Evolutionary conservation across 139 green algal genomes (phyloP).

Genomic region (Tetraselmis chui): DNA sequence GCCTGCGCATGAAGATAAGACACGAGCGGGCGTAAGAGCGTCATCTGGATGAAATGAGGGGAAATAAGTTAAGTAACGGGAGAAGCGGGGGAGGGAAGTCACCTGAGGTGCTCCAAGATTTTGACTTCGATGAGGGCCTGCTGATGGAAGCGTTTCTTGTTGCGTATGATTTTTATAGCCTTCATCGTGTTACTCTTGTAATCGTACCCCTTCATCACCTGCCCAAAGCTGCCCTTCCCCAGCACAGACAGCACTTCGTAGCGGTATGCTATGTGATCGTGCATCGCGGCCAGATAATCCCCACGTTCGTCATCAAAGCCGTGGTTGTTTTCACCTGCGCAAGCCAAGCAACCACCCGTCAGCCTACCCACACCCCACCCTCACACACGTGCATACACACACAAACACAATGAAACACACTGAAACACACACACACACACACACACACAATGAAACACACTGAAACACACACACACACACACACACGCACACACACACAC

Average conservation of each 20-base stretch:
- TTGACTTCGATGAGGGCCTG: slow-evolving; percentile 70
- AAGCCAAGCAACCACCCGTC: no score
- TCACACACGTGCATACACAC: no score
- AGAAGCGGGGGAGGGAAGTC: no score
- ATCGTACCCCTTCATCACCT: slow-evolving; percentile 75
- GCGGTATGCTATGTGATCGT: slow-evolving; percentile 73
- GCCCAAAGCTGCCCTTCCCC: slow-evolving; percentile 55
- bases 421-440: no score
- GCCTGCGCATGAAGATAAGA: not conserved
- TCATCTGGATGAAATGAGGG: no score
- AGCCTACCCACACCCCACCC: no score
- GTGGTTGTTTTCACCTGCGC: slow-evolving; percentile 38
- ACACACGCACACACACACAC: no score
- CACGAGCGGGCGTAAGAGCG: no score
- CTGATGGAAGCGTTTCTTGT: slow-evolving; percentile 84
- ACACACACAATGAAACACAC: no score
- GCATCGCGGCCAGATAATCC: slow-evolving; percentile 53
- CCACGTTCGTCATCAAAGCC: slow-evolving; percentile 79
- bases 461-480: no score
- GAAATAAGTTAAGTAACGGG: no score
- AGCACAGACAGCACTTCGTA: slow-evolving; percentile 57
- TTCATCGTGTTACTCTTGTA: slow-evolving; percentile 58
- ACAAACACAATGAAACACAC: no score
- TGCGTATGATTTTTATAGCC: slow-evolving; percentile 82
- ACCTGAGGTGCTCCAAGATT: slow-evolving; percentile 56